Conservation (phyloP, 1,284 basidiomycete species). For the Ganoderma leucocontextum region DNA sequence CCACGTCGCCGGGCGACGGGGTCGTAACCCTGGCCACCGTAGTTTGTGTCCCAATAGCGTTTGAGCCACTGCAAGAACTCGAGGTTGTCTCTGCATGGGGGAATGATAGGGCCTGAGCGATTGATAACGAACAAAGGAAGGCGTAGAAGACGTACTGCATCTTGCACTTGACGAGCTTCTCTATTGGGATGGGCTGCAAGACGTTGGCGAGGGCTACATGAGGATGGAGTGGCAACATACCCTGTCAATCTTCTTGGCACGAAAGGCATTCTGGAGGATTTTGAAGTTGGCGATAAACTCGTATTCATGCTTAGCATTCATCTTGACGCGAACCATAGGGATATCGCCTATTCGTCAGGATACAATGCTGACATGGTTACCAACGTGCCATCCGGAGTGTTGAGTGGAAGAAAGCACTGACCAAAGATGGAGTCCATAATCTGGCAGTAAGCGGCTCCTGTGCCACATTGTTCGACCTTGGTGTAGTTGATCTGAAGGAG, state of each 20-base stretch:
- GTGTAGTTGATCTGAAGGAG: slow-evolving; percentile 91
- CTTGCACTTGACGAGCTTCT: slow-evolving; percentile 95
- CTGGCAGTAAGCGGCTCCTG: slow-evolving; percentile 91
- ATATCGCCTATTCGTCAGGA: slow-evolving; percentile 68
- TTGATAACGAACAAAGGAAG: slow-evolving; percentile 12
- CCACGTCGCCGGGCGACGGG: slow-evolving; percentile 84
- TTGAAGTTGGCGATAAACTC: slow-evolving; percentile 97
- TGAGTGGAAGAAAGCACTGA: slow-evolving; percentile 45
- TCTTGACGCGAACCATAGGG: slow-evolving; percentile 90
- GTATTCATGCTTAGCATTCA: slow-evolving; percentile 95
- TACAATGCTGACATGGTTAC: slow-evolving; percentile 19
- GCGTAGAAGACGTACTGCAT: slow-evolving; percentile 87
- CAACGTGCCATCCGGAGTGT: slow-evolving; percentile 10
- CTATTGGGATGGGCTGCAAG: slow-evolving; percentile 89
- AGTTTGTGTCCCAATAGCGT: slow-evolving; percentile 95
- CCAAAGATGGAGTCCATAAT: slow-evolving; percentile 94
- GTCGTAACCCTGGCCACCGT: slow-evolving; percentile 90
- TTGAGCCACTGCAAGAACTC: slow-evolving; percentile 99
- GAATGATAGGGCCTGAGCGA: slow-evolving; percentile 15
- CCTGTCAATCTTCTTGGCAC: slow-evolving; percentile 92
- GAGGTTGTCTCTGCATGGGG: slow-evolving; percentile 84
- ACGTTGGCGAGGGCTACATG: slow-evolving; percentile 18
- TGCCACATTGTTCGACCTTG: slow-evolving; percentile 95
- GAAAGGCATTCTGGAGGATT: slow-evolving; percentile 91
- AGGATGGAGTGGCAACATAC: slow-evolving; percentile 50